These are phyloP conservation scores for Glycine soja DNA, from an alignment of 306 rosid species.

Conservation along the genomic window DNA sequence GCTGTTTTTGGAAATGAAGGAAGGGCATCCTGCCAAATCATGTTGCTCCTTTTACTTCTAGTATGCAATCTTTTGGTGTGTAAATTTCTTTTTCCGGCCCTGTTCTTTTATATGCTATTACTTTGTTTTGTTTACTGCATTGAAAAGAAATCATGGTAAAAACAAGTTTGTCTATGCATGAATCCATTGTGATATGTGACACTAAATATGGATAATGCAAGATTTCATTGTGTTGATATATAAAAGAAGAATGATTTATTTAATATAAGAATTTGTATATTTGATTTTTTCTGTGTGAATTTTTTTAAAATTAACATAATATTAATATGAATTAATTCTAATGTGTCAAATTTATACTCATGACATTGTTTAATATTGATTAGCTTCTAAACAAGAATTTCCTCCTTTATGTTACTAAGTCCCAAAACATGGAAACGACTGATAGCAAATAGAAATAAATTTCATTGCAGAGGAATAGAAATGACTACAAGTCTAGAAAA, in stretches of 20 bases:
- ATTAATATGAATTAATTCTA: too few relatives aligned
- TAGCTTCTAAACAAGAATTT: conserved; percentile 16
- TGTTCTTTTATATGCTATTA: conserved; percentile 14
- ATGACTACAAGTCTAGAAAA: conserved; percentile 31
- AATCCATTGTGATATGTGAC: background rate
- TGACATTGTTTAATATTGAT: too few relatives aligned
- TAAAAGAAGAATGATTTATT: too few relatives aligned
- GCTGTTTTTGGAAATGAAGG: too few relatives aligned
- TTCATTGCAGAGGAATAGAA: conserved; percentile 17
- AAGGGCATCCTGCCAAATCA: too few relatives aligned
- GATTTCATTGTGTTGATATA: too few relatives aligned
- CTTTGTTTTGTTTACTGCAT: background rate
- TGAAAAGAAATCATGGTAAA: conserved; percentile 18
- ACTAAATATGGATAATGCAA: too few relatives aligned
- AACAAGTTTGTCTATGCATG: background rate
- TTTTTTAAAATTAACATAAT: too few relatives aligned
- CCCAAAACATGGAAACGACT: conserved; percentile 21
- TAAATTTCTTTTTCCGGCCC: conserved; percentile 17
- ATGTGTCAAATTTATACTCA: too few relatives aligned
- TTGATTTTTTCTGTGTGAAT: too few relatives aligned
- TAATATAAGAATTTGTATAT: too few relatives aligned
- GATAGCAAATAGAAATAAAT: conserved; percentile 27
- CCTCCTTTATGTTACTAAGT: conserved; percentile 30
- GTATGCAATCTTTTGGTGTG: background rate
- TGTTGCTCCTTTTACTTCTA: conserved; percentile 5